These are phyloP conservation scores for Pestalotiopsis sp. DNA, from an alignment of 2,329 filamentous ascomycete species.

Conservation along the genomic window DNA sequence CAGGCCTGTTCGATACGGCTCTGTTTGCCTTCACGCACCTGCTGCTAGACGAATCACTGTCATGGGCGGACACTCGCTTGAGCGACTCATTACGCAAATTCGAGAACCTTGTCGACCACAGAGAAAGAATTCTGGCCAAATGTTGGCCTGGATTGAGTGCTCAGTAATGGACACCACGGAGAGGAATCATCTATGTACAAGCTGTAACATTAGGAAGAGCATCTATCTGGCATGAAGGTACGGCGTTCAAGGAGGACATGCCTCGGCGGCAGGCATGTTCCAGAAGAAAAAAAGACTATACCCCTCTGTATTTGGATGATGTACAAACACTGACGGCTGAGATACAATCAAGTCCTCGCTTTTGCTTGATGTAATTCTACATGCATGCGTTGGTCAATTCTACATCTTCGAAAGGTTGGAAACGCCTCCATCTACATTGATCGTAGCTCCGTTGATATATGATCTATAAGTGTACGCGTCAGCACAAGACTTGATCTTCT, in stretches of 20 bases:
- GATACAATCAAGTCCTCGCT: not conserved
- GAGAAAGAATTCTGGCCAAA: slow-evolving; percentile 54
- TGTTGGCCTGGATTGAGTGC: slow-evolving; percentile 42
- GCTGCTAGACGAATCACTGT: slow-evolving; percentile 65
- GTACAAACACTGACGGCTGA: slow-evolving; percentile 3
- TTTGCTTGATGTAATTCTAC: not conserved
- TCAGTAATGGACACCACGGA: not conserved
- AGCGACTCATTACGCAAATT: slow-evolving; percentile 57
- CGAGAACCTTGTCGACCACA: slow-evolving; percentile 67
- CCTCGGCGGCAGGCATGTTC: not conserved
- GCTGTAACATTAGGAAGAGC: not conserved
- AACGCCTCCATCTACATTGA: slow-evolving; percentile 63
- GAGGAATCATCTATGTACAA: not conserved
- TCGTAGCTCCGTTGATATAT: slow-evolving; percentile 67
- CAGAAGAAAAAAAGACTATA: slow-evolving; percentile 8
- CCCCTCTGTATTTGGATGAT: slow-evolving; percentile 6
- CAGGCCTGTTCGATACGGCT: slow-evolving; percentile 82
- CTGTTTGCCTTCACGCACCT: slow-evolving; percentile 90
- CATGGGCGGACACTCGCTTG: slow-evolving; percentile 67
- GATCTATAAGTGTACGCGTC: slow-evolving; percentile 32
- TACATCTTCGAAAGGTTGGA: slow-evolving; percentile 47
- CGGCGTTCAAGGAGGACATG: not conserved
- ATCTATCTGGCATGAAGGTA: not conserved
- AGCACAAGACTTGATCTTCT: not conserved
- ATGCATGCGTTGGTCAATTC: slow-evolving; percentile 6